Percentiles rank a stretch among this genome's conserved stretches.
phyloP scores from a whole-genome alignment of 2,329 filamentous ascomycete species.

The Catunica adiposa region DNA sequence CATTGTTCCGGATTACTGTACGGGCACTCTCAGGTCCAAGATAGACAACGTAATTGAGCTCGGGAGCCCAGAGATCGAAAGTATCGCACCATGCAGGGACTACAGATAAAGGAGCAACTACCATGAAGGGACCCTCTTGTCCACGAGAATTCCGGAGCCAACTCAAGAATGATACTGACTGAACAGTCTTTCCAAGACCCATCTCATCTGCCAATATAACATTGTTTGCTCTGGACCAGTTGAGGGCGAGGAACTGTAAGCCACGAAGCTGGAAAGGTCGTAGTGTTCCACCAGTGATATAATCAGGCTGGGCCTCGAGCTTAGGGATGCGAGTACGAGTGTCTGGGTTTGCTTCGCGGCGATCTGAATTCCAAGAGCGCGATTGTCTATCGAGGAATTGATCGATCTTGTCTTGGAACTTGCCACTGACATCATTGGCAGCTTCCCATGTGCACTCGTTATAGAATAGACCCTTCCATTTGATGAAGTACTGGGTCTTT shows the following conservation, averaged over 20 bases:
- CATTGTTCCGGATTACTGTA: constrained; percentile 74
- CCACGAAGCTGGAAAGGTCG: constrained; percentile 88
- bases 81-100: constrained; percentile 98
- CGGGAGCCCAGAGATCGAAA: constrained; percentile 89
- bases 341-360: constrained; percentile 55
- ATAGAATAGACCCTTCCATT: constrained; percentile 91
- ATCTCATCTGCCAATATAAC: constrained; percentile 97
- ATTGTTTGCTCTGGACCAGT: constrained; percentile 88
- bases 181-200: constrained; percentile 95
- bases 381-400: constrained; percentile 72
- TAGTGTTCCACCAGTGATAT: constrained; percentile 69
- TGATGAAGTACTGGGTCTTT: constrained; percentile 69
- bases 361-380: constrained; percentile 65
- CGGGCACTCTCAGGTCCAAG: constrained; percentile 78
- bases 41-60: constrained; percentile 94
- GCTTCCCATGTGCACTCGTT: constrained; percentile 90
- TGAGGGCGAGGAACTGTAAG: constrained; percentile 86
- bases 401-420: constrained; percentile 81
- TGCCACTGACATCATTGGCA: constrained; percentile 54
- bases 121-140: constrained; percentile 88
- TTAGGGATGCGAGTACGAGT: constrained; percentile 60
- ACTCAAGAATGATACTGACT: constrained; percentile 91
- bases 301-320: constrained; percentile 66
- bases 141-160: constrained; percentile 82
- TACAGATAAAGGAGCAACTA: constrained; percentile 91